Percentiles rank a stretch among this genome's conserved stretches.
These are phyloP conservation scores for Coccomyxa sp. DNA, from an alignment of 139 green algal species.

Conservation along the genomic window DNA sequence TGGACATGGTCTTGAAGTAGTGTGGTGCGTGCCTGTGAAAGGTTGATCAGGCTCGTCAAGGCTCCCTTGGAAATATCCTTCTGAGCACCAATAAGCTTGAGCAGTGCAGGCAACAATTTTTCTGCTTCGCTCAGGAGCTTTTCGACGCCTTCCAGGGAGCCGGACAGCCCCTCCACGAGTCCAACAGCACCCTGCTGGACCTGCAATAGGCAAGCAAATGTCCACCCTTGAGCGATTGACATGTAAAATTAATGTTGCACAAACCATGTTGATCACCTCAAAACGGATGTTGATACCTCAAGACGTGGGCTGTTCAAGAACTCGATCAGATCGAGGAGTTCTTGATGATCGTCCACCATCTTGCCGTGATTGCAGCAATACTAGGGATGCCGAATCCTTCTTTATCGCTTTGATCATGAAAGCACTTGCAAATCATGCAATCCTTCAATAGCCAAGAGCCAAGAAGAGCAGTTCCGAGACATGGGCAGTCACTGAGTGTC, in stretches of 20 bases:
- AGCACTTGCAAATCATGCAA: no score
- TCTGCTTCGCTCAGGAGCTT: slow-evolving; percentile 24
- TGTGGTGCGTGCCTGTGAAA: slow-evolving; percentile 40
- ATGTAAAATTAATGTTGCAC: neutral
- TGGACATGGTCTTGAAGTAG: neutral
- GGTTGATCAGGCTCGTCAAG: slow-evolving; percentile 64
- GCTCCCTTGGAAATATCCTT: slow-evolving; percentile 26
- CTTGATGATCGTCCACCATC: neutral
- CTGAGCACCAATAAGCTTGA: slow-evolving; percentile 30
- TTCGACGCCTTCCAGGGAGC: slow-evolving; percentile 49
- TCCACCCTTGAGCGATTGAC: neutral
- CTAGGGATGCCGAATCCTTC: no score
- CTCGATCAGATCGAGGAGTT: neutral
- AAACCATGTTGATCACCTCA: neutral
- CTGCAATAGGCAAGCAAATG: neutral
- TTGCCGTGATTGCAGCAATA: neutral
- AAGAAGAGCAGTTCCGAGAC: no score
- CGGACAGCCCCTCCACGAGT: slow-evolving; percentile 62
- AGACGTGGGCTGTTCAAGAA: neutral
- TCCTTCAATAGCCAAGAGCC: no score
- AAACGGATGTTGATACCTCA: no score
- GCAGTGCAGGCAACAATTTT: slow-evolving; percentile 47
- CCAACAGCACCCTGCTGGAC: slow-evolving; percentile 46
- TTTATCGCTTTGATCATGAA: no score
- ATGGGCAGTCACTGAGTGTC: no score